Base-by-base conservation (phyloP, 345 rosid genomes). In the Aethionema arabicum region DNA sequence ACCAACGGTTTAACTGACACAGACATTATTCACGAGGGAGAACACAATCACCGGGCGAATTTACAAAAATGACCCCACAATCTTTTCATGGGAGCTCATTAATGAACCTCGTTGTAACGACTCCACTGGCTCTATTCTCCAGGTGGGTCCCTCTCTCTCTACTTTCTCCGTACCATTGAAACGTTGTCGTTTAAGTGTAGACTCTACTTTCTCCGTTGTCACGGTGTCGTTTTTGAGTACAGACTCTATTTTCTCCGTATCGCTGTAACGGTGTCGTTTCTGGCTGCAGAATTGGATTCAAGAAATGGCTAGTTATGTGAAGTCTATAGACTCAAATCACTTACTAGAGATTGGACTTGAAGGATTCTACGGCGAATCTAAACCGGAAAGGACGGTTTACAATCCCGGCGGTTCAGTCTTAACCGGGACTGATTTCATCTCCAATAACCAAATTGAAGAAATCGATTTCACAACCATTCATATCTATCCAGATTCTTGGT, bases 41-140 rank as follows among this genome's bases (percentile, higher is more conserved):
- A 91, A 88, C 75, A 55, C 88, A 8, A 68, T 88, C 42, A 91
- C 91, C 9, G 85, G 91, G 29, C 67, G 78, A 15, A 68, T 76
- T 29, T 85, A 91, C 42, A 83, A 76, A 73, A 91, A 91, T 21
- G 98, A 91, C 66, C 84, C 91, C 0, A 79, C 81, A 54, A 83
- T 91, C 42, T 81, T 91, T 62, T 84, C 98, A 52, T 91, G 96
- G 98, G 98, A 91, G 62, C 84, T 91, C 8, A 91, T 91, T 66
- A 91, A 91, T 8, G 95, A 88, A 66, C 85, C 95, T 45, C 88
- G 87, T 27, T 83, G 84, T 65, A 63, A 52, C 32, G 83, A 82
- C 62, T 32, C 78, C 32, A 74, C 85, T 52, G 95, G 87, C 38
- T 67, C 66, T 5, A 43, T 29, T 13, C 40, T 91, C 51, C 89